Base-by-base conservation (phyloP, 441 rosid genomes). In the Erodium trifolium region DNA sequence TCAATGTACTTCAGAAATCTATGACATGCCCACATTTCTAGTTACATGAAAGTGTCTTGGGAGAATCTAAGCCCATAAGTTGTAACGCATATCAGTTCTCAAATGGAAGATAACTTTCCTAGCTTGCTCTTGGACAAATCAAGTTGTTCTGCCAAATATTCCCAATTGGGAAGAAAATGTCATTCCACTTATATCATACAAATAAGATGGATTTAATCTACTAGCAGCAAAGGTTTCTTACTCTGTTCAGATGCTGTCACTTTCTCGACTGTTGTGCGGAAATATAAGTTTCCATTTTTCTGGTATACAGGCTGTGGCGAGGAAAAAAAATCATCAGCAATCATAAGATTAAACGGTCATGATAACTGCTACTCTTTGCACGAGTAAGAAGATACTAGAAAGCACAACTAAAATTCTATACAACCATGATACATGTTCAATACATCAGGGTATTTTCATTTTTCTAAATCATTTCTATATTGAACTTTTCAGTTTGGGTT, bases 181-280 rank as follows among this genome's bases (percentile, higher is more conserved):
- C 10, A 76, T 39, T 49, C 62, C 19, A 16, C 63, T 12, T 39
- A 37, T 63, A 31, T 13, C 31, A 3, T n/a, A 64, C 35, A 29
- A 55, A 3, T 0, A 10, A 10, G 47, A 34, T 60, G 17, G 62
- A 72, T n/a, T 19, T 39, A 8, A 29, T 12, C 13, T 51, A 39
- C 57, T 35, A 7, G 35, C 0, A 5, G 0, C 8, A 47, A 63
- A 6, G 53, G 57, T 3, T 14, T 39, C 84, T 74, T 81, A 87
- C 88, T 85, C 75, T 82, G 83, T 66, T 80, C 85, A 3, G 72
- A 76, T 6, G 84, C 67, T 70, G 43, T 80, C 19, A 82, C 86
- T 70, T 82, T 85, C 65, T 81, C 67, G 49, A 69, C 41, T 0
- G 78, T 81, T 13, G 86, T 78, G 1, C 77, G 78, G 71, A 85